Evolutionary conservation across 1,139 yeast genomes (phyloP), one percentile per base, ranked within the genome.

Genomic region (Hansenula sp.): DNA sequence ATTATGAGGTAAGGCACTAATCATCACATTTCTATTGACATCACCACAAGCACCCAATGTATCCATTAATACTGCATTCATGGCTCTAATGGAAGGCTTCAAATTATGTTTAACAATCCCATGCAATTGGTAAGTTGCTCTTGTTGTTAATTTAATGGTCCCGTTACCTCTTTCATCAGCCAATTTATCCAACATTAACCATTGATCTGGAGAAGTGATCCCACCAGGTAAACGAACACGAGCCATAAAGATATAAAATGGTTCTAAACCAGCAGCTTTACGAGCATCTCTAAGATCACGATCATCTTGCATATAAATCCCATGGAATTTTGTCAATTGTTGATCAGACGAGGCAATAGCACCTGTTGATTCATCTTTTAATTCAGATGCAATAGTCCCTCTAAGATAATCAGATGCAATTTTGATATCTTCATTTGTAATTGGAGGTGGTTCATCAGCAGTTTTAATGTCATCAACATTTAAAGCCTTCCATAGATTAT

Each of bases 41-140:
- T 93, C 99, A 73, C 99, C 99, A 75, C 97, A 91, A 3, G 98
- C 99, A 50, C 96, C 98, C 48, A 93, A 77, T 13, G 98, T 91
- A 62, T 93, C 98, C 81, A 93, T 77, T 58, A 91, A 76, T 12
- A 84, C 85, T 21, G 96, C 72, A 65, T 91, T 91, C 84, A 93
- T 90, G 41, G 94, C 96, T 71, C 96, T 84, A 54, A 93, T 88
- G 2, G 96, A 84, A 17, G 94, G 90, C 67, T 89, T 90, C 65
- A 93, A 74, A 60, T 91, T 77, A 63, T 84, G 91, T 70, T 93
- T 93, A 47, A 93, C 88, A 49, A 93, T 81, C 65, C 99, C 98
- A 60, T 93, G 99, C 52, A 91, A 74, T 74, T 93, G 99, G 80
- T 85, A 90, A 13, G 99, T 93, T 37, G 97, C 98, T 72, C 99